A percentile compares a stretch with the other conserved stretches of the same genome.
Conservation (phyloP, 2,329 filamentous ascomycete genomes). For the Phialocephala subalpina region DNA sequence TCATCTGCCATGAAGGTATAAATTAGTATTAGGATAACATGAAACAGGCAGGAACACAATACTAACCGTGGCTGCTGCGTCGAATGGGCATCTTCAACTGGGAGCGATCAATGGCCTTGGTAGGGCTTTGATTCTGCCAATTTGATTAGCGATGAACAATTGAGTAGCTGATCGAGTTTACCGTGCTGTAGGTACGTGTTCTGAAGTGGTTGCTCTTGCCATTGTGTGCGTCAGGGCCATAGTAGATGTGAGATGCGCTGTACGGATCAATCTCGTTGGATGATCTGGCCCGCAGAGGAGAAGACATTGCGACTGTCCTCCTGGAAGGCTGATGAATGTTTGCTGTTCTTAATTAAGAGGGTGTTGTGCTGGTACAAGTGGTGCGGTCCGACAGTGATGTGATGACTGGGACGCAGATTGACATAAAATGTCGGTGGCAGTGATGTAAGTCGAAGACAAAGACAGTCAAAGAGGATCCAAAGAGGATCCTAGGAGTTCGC, state of each 20-base stretch:
- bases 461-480: background rate
- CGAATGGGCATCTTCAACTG: conserved; percentile 38
- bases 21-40: conserved; percentile 7
- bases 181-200: conserved; percentile 43
- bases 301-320: conserved; percentile 30
- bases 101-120: conserved; percentile 25
- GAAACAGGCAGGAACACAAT: background rate
- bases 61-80: conserved; percentile 44
- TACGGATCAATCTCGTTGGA: conserved; percentile 43
- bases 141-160: conserved; percentile 19
- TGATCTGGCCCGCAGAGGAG: conserved; percentile 25
- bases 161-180: conserved; percentile 24
- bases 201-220: conserved; percentile 38
- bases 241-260: conserved; percentile 43
- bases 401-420: conserved; percentile 6
- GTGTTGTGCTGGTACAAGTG: background rate
- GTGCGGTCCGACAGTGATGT: background rate
- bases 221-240: conserved; percentile 36
- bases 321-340: background rate
- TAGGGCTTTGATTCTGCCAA: conserved; percentile 36
- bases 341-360: background rate
- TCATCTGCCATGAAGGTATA: conserved; percentile 66
- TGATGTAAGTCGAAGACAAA: background rate
- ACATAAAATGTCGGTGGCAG: background rate
- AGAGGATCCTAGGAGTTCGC: background rate